Percentiles rank a stretch among this genome's conserved stretches.
Conservation (phyloP, 495 filamentous ascomycete genomes). For the Cetradonia linearis region DNA sequence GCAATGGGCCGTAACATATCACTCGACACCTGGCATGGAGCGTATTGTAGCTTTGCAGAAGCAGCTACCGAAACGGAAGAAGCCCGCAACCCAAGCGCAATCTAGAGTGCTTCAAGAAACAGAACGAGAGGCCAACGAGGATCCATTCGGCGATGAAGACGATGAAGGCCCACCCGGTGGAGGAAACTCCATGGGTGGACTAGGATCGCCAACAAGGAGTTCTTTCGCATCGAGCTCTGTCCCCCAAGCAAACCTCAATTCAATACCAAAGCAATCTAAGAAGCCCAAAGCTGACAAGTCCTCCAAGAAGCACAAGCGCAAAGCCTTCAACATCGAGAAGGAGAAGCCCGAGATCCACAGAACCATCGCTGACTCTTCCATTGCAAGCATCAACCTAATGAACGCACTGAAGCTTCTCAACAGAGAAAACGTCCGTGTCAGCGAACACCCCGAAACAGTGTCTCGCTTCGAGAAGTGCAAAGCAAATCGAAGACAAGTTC, state of each 20-base stretch:
- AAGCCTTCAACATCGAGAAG: slow-evolving; percentile 68
- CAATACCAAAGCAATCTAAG: slow-evolving; percentile 22
- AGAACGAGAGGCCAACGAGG: slow-evolving; percentile 52
- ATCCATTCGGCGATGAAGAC: slow-evolving; percentile 37
- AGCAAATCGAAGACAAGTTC: slow-evolving; percentile 64
- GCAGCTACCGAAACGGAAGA: slow-evolving; percentile 58
- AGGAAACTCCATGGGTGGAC: background rate
- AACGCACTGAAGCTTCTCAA: slow-evolving; percentile 89
- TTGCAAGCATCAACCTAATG: slow-evolving; percentile 80
- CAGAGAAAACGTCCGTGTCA: slow-evolving; percentile 77
- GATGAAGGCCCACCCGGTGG: slow-evolving; percentile 7
- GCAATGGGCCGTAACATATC: slow-evolving; percentile 79
- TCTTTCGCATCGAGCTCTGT: slow-evolving; percentile 17
- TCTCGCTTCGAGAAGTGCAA: slow-evolving; percentile 81
- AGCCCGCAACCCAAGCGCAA: slow-evolving; percentile 56
- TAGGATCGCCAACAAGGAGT: slow-evolving; percentile 8
- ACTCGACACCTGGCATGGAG: slow-evolving; percentile 69
- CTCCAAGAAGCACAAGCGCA: slow-evolving; percentile 40
- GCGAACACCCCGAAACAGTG: slow-evolving; percentile 67
- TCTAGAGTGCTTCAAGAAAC: slow-evolving; percentile 75
- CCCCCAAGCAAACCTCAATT: slow-evolving; percentile 25
- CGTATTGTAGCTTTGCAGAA: slow-evolving; percentile 71
- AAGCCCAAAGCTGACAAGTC: slow-evolving; percentile 32
- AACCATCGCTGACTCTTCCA: slow-evolving; percentile 71
- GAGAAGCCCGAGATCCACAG: slow-evolving; percentile 78